Evolutionary conservation across 768 basidiomycete species (phyloP).

Genomic region (Trametes cingulata): DNA sequence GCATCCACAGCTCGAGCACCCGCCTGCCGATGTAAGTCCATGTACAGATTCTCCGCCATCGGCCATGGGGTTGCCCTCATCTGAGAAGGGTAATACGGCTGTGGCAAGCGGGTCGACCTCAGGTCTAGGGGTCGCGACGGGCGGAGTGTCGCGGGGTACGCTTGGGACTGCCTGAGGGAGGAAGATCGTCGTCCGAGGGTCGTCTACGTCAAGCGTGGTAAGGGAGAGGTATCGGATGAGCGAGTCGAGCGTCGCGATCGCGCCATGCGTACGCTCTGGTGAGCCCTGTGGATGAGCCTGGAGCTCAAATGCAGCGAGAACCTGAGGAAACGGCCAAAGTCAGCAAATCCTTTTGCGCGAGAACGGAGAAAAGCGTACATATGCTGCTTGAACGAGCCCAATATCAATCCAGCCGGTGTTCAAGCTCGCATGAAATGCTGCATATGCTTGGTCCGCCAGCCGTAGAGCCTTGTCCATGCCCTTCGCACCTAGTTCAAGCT

Average conservation of each 20-base stretch:
- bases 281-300: constrained; percentile 65
- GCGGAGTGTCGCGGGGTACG: not conserved
- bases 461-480: constrained; percentile 59
- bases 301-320: constrained; percentile 71
- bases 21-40: too few relatives aligned
- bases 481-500: constrained; percentile 45
- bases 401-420: constrained; percentile 73
- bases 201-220: constrained; percentile 57
- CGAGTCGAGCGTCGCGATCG: constrained; percentile 62
- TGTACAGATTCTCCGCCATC: too few relatives aligned
- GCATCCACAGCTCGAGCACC: too few relatives aligned
- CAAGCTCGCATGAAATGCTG: constrained; percentile 67
- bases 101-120: too few relatives aligned
- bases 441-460: constrained; percentile 67
- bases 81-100: too few relatives aligned
- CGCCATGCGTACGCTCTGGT: constrained; percentile 50
- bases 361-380: constrained; percentile 33
- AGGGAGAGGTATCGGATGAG: constrained; percentile 61
- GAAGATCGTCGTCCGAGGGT: constrained; percentile 39
- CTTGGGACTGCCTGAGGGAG: constrained; percentile 8
- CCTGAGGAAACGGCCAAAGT: constrained; percentile 36
- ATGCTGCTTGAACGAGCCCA: constrained; percentile 71
- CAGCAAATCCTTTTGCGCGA: too few relatives aligned
- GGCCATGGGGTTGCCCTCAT: too few relatives aligned
- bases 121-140: constrained; percentile 41